Evolutionary conservation across 2,329 filamentous ascomycete species (phyloP).

Genomic region (Colletotrichum gigasporum): DNA sequence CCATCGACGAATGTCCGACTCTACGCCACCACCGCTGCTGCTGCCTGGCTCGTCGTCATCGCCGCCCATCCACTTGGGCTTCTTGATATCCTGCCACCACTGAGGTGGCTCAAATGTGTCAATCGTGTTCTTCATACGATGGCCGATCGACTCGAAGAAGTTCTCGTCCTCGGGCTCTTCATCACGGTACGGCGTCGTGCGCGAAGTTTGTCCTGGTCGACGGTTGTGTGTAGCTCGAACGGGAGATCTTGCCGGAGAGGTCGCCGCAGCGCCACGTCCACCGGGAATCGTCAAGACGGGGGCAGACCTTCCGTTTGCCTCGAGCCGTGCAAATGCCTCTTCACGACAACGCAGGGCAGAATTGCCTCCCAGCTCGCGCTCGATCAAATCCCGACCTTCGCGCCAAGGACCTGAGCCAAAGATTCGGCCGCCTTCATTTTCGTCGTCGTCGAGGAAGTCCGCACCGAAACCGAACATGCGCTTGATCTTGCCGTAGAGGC

Average conservation of each 20-base stretch:
- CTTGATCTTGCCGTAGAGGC: constrained; percentile 85
- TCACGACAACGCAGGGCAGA: constrained; percentile 61
- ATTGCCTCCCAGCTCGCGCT: constrained; percentile 79
- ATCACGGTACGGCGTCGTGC: constrained; percentile 41
- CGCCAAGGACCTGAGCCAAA: constrained; percentile 88
- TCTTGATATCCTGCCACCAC: constrained; percentile 83
- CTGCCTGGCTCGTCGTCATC: constrained; percentile 53
- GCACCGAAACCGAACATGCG: constrained; percentile 80
- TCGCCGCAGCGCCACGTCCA: constrained; percentile 42
- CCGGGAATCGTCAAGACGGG: constrained; percentile 61
- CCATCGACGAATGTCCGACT: constrained; percentile 64
- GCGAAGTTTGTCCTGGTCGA: constrained; percentile 36
- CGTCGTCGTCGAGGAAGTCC: constrained; percentile 79
- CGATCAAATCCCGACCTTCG: constrained; percentile 90
- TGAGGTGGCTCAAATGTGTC: constrained; percentile 83
- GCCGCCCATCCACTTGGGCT: constrained; percentile 83
- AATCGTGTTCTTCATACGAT: constrained; percentile 91
- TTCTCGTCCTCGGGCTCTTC: constrained; percentile 76
- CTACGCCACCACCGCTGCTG: constrained; percentile 35
- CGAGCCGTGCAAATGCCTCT: constrained; percentile 48
- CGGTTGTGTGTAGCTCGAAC: constrained; percentile 51
- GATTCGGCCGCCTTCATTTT: constrained; percentile 68
- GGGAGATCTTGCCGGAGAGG: constrained; percentile 51
- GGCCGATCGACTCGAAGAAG: constrained; percentile 84
- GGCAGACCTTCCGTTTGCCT: constrained; percentile 45